These are phyloP conservation scores for Cicer bijugum DNA, from an alignment of 306 rosid species.

Conservation along the genomic window DNA sequence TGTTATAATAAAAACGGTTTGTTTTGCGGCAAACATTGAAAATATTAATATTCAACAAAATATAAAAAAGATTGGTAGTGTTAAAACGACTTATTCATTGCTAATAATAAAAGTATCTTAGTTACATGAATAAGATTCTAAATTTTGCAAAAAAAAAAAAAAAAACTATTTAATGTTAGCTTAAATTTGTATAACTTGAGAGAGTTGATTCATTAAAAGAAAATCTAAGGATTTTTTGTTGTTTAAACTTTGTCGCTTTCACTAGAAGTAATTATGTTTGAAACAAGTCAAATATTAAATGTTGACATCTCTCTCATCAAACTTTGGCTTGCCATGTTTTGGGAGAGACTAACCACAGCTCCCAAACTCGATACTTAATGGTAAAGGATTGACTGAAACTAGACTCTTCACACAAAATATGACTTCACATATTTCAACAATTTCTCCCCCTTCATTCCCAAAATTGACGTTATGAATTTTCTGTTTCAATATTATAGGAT, in stretches of 20 bases:
- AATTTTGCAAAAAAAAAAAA: background rate
- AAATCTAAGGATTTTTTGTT: background rate
- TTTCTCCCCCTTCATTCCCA: background rate
- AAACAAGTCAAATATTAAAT: no score
- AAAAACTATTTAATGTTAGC: background rate
- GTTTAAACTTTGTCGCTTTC: background rate
- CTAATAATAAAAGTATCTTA: background rate
- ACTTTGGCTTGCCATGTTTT: background rate
- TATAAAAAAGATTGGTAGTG: no score
- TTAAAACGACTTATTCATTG: no score
- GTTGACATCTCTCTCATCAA: no score
- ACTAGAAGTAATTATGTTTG: no score
- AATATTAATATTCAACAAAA: no score
- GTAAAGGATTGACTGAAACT: background rate
- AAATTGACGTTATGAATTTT: background rate
- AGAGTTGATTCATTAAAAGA: background rate
- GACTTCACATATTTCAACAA: slow-evolving; percentile 3
- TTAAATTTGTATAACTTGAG: background rate
- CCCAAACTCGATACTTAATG: background rate
- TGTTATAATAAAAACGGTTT: no score
- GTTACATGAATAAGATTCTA: background rate
- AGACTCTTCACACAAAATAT: slow-evolving; percentile 5
- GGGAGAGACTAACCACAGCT: background rate
- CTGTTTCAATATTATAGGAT: background rate
- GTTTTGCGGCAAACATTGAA: no score